Percentiles rank a stretch among this genome's conserved stretches.
These are phyloP conservation scores for Diaporthe citriasiana DNA, from an alignment of 2,329 filamentous ascomycete genomes.

Conservation along the genomic window DNA sequence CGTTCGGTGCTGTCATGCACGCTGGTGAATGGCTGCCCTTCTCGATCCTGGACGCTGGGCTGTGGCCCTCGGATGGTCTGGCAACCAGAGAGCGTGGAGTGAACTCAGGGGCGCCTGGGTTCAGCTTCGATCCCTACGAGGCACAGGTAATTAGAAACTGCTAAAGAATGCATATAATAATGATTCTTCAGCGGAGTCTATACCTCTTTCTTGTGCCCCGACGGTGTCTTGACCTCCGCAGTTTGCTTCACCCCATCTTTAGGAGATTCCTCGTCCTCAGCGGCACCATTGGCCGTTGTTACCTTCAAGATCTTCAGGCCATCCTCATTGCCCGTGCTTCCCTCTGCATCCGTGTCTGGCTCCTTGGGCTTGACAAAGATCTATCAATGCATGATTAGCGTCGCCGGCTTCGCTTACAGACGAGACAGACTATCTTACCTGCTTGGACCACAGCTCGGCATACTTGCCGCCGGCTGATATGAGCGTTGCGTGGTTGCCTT, in stretches of 20 bases:
- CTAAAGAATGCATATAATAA: slow-evolving; percentile 55
- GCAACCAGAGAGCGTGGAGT: slow-evolving; percentile 59
- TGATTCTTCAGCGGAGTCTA: slow-evolving; percentile 55
- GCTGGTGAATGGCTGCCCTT: slow-evolving; percentile 39
- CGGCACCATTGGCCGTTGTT: slow-evolving; percentile 53
- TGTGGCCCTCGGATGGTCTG: slow-evolving; percentile 40
- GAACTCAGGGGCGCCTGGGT: slow-evolving; percentile 69
- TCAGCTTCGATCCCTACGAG: slow-evolving; percentile 66
- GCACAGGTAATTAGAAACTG: slow-evolving; percentile 58
- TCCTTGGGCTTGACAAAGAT: slow-evolving; percentile 66
- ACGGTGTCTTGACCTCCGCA: slow-evolving; percentile 51
- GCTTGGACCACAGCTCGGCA: slow-evolving; percentile 75
- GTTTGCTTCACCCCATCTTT: slow-evolving; percentile 46
- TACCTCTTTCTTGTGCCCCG: slow-evolving; percentile 65
- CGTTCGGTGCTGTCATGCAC: slow-evolving; percentile 1
- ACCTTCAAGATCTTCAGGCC: slow-evolving; percentile 53
- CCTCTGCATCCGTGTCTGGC: slow-evolving; percentile 48
- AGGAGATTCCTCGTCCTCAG: slow-evolving; percentile 50
- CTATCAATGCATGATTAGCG: slow-evolving; percentile 14
- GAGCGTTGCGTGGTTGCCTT: slow-evolving; percentile 72
- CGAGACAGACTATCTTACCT: slow-evolving; percentile 50
- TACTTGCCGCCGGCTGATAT: slow-evolving; percentile 73
- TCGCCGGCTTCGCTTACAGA: neutral
- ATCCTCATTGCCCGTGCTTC: slow-evolving; percentile 45
- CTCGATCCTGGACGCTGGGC: slow-evolving; percentile 45